Conservation (phyloP, 1,139 yeast species). For the Yamadazyma friedrichii region DNA sequence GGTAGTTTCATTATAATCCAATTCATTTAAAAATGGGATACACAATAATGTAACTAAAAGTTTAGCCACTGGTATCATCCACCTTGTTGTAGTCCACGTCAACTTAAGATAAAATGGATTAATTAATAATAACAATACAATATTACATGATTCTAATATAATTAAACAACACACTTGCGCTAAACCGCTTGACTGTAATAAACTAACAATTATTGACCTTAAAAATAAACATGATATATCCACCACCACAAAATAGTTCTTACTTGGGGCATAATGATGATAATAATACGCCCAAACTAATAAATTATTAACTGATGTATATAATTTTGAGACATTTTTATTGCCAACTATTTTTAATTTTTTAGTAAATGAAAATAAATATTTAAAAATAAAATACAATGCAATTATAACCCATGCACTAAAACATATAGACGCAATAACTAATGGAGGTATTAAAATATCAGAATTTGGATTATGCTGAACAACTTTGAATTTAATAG, state of each 20-base stretch:
- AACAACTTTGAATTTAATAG: constrained; percentile 3
- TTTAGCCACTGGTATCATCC: constrained; percentile 37
- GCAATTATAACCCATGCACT: constrained; percentile 32
- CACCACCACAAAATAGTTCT: constrained; percentile 35
- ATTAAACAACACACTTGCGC: constrained; percentile 45
- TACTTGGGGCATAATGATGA: constrained; percentile 43
- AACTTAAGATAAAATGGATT: constrained; percentile 43
- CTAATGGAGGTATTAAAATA: constrained; percentile 13
- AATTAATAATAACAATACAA: constrained; percentile 27
- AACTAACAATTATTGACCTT: constrained; percentile 42
- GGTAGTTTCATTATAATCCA: constrained; percentile 31
- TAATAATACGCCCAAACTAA: constrained; percentile 49
- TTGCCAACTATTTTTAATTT: constrained; percentile 17
- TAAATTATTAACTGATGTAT: constrained; percentile 47
- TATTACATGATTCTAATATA: constrained; percentile 31
- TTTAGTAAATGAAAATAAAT: constrained; percentile 22
- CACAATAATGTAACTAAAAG: constrained; percentile 38
- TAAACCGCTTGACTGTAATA: constrained; percentile 41
- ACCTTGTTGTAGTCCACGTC: constrained; percentile 38
- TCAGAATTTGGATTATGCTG: neutral
- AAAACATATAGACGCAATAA: constrained; percentile 32
- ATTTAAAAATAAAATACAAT: constrained; percentile 32
- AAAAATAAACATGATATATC: constrained; percentile 31
- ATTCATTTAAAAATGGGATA: constrained; percentile 36
- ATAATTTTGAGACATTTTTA: constrained; percentile 33